phyloP scores from a whole-genome alignment of 1,139 yeast genomes.

The Pichia sp. region DNA sequence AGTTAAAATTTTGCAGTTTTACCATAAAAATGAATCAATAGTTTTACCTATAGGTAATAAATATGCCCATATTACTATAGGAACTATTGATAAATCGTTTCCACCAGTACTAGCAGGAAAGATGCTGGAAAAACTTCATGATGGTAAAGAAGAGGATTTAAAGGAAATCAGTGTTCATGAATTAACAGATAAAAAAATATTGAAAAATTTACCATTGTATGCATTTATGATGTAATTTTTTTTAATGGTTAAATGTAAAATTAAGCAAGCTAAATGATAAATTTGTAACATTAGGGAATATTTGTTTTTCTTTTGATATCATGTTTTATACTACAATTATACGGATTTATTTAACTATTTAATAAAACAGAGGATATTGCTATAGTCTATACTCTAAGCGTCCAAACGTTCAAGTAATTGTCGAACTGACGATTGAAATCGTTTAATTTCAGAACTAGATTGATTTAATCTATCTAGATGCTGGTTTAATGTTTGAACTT shows the following conservation, averaged over 20 bases:
- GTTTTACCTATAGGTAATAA: slow-evolving; percentile 36
- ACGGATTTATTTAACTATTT: no score
- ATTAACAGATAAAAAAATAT: slow-evolving; percentile 9
- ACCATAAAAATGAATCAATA: slow-evolving; percentile 15
- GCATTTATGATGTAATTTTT: slow-evolving; percentile 15
- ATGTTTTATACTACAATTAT: no score
- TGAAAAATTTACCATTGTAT: slow-evolving; percentile 19
- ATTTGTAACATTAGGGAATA: no score
- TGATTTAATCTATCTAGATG: background rate
- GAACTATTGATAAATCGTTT: slow-evolving; percentile 34
- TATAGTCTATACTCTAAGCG: background rate
- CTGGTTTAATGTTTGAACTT: background rate
- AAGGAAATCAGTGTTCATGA: slow-evolving; percentile 12
- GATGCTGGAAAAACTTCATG: slow-evolving; percentile 30
- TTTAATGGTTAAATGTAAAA: no score
- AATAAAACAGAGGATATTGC: no score
- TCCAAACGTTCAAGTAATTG: slow-evolving; percentile 6
- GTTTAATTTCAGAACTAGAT: background rate
- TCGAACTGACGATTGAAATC: slow-evolving; percentile 1
- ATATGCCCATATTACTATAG: slow-evolving; percentile 71
- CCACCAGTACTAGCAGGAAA: slow-evolving; percentile 33
- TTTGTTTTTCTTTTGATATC: no score
- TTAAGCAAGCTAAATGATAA: no score
- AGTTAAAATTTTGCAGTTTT: slow-evolving; percentile 37
- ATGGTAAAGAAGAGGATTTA: slow-evolving; percentile 5